A percentile compares a stretch with the other conserved stretches of the same genome.
phyloP scores from a whole-genome alignment of 176 grass and related monocot species.

The Rhynchospora tenuis region DNA sequence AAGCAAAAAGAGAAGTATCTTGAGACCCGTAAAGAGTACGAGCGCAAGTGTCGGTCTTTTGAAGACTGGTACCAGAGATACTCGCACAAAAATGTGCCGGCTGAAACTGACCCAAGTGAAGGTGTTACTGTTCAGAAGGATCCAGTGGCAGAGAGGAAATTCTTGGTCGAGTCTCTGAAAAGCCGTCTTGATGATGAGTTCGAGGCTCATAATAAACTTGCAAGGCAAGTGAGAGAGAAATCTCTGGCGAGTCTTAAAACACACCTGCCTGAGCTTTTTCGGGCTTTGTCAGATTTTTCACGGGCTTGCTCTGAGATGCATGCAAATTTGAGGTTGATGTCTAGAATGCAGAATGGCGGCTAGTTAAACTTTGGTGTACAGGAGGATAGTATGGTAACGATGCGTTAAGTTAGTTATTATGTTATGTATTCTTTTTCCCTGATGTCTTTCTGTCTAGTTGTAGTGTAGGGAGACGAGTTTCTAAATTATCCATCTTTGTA shows the following conservation, averaged over 20 bases:
- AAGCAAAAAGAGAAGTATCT: conserved; percentile 73
- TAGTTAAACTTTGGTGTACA: conserved; percentile 16
- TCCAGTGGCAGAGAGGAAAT: conserved; percentile 53
- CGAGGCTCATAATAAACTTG: conserved; percentile 49
- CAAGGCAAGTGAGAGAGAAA: conserved; percentile 90
- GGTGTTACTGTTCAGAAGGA: conserved; percentile 56
- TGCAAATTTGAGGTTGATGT: conserved; percentile 53
- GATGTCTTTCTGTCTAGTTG: neutral
- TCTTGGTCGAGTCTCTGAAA: conserved; percentile 60
- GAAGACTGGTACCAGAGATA: conserved; percentile 93
- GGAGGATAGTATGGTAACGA: conserved; percentile 23
- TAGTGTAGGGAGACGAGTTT: conserved; percentile 1
- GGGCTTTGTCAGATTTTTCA: conserved; percentile 67
- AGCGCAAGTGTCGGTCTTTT: conserved; percentile 57
- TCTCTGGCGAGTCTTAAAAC: conserved; percentile 70
- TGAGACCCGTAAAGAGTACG: conserved; percentile 53
- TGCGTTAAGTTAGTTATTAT: neutral
- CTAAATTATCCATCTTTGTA: conserved; percentile 15
- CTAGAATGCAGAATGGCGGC: conserved; percentile 44
- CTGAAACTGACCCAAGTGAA: conserved; percentile 25
- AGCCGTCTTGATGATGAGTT: conserved; percentile 55
- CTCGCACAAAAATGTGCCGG: conserved; percentile 27
- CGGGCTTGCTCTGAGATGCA: conserved; percentile 53
- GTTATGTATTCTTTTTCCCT: neutral
- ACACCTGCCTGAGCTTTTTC: conserved; percentile 82